Evolutionary conservation across 2,329 filamentous ascomycete genomes (phyloP), one percentile per base, ranked within the genome.

Genomic region (Fusarium sp.): DNA sequence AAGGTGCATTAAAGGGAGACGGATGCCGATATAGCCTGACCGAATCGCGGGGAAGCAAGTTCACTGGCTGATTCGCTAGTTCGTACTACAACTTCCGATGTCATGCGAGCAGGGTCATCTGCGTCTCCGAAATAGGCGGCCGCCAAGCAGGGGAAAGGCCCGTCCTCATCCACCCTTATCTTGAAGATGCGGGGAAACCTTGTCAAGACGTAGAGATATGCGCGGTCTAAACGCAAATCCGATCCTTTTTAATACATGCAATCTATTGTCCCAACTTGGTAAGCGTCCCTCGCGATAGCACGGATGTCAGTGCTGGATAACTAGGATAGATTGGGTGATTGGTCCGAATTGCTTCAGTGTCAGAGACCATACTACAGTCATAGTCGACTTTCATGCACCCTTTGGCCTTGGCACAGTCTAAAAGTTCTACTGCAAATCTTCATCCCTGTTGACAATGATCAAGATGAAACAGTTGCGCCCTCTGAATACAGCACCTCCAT

Each of bases 251-350:
- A 2, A 20, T 32, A 54, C 25, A 38, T 61, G 66, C 30, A 61
- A 69, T 66, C 33, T 66, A 69, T 71, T 69, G 20, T 14, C 68
- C 68, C 27, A 58, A 71, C 27, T 25, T 10, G 57, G 68, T 71
- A 69, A 71, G 66, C 61, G 50, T n/a, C 4, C 4, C 32, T 37
- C 33, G 5, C 0, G 52, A 25, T 57, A 35, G 9, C 20, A 37
- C 6, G 52, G 52, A 33, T 7, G 20, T 22, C 3, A 8, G 15
- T 30, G 27, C 27, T 30, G 27, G 27, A 30, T 30, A 30, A 30
- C 27, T 30, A 30, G 15, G 8, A 33, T 56, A 22, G n/a, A 33
- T 20, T 22, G 14, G 52, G 30, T 4, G n/a, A 57, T 35, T 56
- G 30, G 15, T 27, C 17, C 32, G 50, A 56, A 33, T 33, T 33